Evolutionary conservation across 1,284 basidiomycete species (phyloP).

Genomic region (Entoloma clypeatum): DNA sequence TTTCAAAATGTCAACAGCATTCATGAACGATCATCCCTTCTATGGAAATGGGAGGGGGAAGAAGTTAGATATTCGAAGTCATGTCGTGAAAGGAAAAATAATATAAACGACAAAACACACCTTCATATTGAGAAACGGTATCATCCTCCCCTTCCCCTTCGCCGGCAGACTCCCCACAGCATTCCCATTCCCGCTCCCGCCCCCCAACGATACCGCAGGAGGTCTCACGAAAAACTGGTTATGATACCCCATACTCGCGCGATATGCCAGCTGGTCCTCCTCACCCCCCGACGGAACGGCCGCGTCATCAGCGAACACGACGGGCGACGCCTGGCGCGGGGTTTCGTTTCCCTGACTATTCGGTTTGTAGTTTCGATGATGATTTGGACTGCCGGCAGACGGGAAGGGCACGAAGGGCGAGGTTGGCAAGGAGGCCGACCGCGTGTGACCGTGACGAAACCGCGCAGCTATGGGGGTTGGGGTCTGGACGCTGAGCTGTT

Average conservation of each 20-base stretch:
- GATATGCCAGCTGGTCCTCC: conserved; percentile 2
- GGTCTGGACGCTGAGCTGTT: conserved; percentile 2
- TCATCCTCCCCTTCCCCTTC: too few species aligned
- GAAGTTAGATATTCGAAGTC: too few species aligned
- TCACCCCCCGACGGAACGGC: conserved; percentile 1
- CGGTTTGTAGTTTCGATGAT: background rate
- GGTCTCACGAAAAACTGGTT: conserved; percentile 19
- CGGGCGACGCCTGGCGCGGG: conserved; percentile 4
- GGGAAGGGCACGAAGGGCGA: conserved; percentile 15
- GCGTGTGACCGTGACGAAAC: background rate
- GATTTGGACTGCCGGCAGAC: conserved; percentile 2
- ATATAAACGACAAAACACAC: too few species aligned
- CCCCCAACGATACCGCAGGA: too few species aligned
- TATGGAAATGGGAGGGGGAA: too few species aligned
- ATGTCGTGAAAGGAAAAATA: too few species aligned
- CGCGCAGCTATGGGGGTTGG: background rate
- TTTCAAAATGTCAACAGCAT: too few species aligned
- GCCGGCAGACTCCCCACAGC: too few species aligned
- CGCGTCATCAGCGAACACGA: conserved; percentile 3
- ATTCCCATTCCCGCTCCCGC: too few species aligned
- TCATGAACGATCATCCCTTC: too few species aligned
- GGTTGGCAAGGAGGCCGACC: conserved; percentile 8
- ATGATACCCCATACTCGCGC: conserved; percentile 18
- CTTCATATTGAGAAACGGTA: too few species aligned
- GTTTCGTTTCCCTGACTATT: background rate